Evolutionary conservation across 179 eudicot genomes (phyloP).

Genomic region (Spergularia azorica): DNA sequence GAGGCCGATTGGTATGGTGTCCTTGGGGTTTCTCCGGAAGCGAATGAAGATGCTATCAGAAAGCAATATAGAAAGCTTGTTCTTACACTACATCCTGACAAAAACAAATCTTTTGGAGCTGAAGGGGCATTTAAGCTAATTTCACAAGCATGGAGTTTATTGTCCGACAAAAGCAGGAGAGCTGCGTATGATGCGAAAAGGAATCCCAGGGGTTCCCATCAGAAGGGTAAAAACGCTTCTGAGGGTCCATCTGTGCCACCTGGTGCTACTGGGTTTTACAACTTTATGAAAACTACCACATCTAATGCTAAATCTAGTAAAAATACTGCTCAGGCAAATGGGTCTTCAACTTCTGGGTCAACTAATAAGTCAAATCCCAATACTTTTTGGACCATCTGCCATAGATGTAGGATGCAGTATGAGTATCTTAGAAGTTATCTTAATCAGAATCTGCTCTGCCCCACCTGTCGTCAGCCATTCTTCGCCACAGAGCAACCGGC

Average conservation of each 20-base stretch:
- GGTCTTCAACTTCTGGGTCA: constrained; percentile 38
- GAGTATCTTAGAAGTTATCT: constrained; percentile 71
- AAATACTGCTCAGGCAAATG: constrained; percentile 28
- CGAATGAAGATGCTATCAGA: constrained; percentile 59
- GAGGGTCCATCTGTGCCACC: constrained; percentile 43
- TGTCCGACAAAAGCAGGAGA: constrained; percentile 61
- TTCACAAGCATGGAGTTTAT: constrained; percentile 71
- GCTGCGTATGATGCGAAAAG: constrained; percentile 61
- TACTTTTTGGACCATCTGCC: constrained; percentile 83
- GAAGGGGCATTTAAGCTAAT: constrained; percentile 75
- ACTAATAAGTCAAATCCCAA: constrained; percentile 30
- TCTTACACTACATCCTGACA: constrained; percentile 77
- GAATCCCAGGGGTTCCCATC: constrained; percentile 30
- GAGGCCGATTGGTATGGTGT: constrained; percentile 67
- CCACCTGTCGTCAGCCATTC: constrained; percentile 62
- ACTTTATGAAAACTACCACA: constrained; percentile 41
- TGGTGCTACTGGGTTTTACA: constrained; percentile 62
- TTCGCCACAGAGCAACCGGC: constrained; percentile 60
- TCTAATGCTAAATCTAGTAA: constrained; percentile 41
- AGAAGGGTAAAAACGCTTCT: constrained; percentile 34
- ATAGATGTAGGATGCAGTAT: constrained; percentile 64
- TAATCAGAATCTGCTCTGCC: constrained; percentile 69
- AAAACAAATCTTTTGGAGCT: constrained; percentile 73
- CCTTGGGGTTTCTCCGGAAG: constrained; percentile 50
- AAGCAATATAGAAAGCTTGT: constrained; percentile 72